phyloP scores from a whole-genome alignment of 2,329 filamentous ascomycete species.

The Trichophyton mentagrophytes region DNA sequence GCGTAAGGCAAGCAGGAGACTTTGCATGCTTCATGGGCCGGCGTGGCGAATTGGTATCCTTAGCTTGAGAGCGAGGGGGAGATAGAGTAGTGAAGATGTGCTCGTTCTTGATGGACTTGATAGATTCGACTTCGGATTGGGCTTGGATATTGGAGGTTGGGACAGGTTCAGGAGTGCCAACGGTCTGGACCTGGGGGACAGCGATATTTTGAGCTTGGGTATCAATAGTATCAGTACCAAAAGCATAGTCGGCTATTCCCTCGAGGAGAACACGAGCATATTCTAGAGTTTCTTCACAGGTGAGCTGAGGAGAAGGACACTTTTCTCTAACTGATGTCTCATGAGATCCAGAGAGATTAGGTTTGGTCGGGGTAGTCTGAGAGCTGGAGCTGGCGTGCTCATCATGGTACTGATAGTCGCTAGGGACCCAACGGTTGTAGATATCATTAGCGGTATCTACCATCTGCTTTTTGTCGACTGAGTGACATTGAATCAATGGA shows the following conservation, averaged over 20 bases:
- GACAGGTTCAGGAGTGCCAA: background rate
- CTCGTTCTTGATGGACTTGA: no score
- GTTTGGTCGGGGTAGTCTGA: background rate
- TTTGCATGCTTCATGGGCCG: no score
- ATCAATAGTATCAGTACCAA: background rate
- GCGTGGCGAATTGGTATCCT: no score
- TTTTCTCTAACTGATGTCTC: background rate
- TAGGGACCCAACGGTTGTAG: background rate
- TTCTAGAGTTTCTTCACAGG: background rate
- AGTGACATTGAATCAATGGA: conserved; percentile 8
- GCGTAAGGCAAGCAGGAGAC: background rate
- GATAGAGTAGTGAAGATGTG: no score
- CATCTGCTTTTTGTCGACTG: background rate
- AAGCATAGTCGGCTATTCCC: background rate
- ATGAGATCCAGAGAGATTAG: background rate
- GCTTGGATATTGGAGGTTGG: background rate
- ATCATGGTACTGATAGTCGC: background rate
- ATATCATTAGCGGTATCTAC: background rate
- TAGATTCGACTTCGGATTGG: background rate
- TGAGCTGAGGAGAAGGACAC: background rate
- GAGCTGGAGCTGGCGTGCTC: background rate
- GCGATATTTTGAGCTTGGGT: background rate
- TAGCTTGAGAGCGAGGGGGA: no score
- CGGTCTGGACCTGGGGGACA: background rate
- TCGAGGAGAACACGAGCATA: background rate